Evolutionary conservation across 2,329 filamentous ascomycete species (phyloP).

Genomic region (Periconia sp.): DNA sequence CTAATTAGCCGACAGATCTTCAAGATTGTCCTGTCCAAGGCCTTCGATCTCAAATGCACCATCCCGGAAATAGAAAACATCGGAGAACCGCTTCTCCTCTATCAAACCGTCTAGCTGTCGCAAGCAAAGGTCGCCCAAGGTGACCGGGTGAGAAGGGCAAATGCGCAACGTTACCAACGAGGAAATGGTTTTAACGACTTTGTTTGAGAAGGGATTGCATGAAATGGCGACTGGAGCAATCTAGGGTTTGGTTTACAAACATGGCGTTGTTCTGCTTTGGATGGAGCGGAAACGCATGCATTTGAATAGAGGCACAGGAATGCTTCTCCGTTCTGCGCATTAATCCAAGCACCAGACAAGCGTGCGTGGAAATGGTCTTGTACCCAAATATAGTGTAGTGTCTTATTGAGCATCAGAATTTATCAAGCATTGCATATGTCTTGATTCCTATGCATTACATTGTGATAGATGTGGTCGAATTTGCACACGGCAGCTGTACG

Average conservation of each 20-base stretch:
- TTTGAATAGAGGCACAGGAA: slow-evolving; percentile 13
- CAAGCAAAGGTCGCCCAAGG: slow-evolving; percentile 5
- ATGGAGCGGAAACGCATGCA: slow-evolving; percentile 10
- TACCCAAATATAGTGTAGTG: slow-evolving; percentile 37
- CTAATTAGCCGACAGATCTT: no score
- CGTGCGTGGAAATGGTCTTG: slow-evolving; percentile 15
- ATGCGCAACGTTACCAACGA: slow-evolving; percentile 39
- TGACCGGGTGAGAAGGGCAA: slow-evolving; percentile 20
- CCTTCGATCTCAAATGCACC: slow-evolving; percentile 97
- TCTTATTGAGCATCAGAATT: slow-evolving; percentile 30
- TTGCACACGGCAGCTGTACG: slow-evolving; percentile 5
- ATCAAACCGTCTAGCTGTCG: slow-evolving; percentile 58
- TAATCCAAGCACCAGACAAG: background rate
- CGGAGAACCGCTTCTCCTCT: slow-evolving; percentile 91
- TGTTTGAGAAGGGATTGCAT: slow-evolving; percentile 41
- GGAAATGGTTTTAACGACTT: slow-evolving; percentile 46
- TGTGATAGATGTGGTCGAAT: no score
- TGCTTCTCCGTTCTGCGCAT: slow-evolving; percentile 10
- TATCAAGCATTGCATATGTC: slow-evolving; percentile 4
- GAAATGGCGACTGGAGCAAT: slow-evolving; percentile 46
- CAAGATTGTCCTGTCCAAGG: slow-evolving; percentile 98
- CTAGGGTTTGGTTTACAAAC: slow-evolving; percentile 29
- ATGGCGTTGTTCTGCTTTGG: slow-evolving; percentile 37
- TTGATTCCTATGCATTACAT: no score
- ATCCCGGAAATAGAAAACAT: slow-evolving; percentile 99